phyloP scores from a whole-genome alignment of 2,329 filamentous ascomycete genomes.

The Ilyonectria robusta region DNA sequence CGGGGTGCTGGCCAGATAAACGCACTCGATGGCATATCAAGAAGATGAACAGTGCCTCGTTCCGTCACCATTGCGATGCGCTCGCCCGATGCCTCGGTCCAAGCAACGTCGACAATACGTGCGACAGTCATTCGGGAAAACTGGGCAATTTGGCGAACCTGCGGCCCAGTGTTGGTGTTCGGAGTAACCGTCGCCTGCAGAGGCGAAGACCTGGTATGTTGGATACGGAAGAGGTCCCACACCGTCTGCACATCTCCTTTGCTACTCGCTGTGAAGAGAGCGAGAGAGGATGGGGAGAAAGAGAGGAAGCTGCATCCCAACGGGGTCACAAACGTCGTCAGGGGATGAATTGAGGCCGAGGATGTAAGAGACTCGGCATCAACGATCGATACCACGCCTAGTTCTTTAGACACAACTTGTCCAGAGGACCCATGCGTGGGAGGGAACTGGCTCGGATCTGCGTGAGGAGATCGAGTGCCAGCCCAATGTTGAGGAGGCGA shows the following conservation, averaged over 20 bases:
- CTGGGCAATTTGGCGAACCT: constrained; percentile 87
- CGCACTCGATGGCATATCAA: constrained; percentile 86
- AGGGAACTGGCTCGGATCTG: constrained; percentile 73
- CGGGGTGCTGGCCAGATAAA: constrained; percentile 89
- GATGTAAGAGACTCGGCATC: constrained; percentile 74
- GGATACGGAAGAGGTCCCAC: constrained; percentile 82
- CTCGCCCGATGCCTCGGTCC: constrained; percentile 86
- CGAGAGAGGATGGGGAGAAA: constrained; percentile 80
- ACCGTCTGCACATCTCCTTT: constrained; percentile 88
- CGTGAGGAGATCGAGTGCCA: constrained; percentile 59
- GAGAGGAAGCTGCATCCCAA: constrained; percentile 87
- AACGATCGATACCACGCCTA: constrained; percentile 81
- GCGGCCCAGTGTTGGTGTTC: constrained; percentile 63
- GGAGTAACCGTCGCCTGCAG: constrained; percentile 65
- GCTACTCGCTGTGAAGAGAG: constrained; percentile 83
- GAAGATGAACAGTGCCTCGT: constrained; percentile 93
- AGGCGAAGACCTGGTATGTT: constrained; percentile 73
- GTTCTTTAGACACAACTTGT: constrained; percentile 73
- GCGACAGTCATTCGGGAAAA: constrained; percentile 94
- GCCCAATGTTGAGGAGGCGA: constrained; percentile 66
- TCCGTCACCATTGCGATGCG: constrained; percentile 92
- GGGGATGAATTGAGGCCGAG: constrained; percentile 70
- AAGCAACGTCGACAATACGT: constrained; percentile 89
- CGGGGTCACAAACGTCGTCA: constrained; percentile 79
- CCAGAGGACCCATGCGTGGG: constrained; percentile 79